Evolutionary conservation across 176 grass and related monocot genomes (phyloP).

Genomic region (barley (Hordeum vulgare)): MorexV3_pseudomolecules_assembly NC_058523.1:441991591-441992090

Average conservation of each 20-base stretch:
- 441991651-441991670: conserved; percentile 88
- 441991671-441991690: conserved; percentile 63
- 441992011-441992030: conserved; percentile 87
- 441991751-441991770: conserved; percentile 62
- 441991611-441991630: conserved; percentile 57
- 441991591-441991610: conserved; percentile 58
- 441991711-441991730: conserved; percentile 83
- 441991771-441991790: conserved; percentile 91
- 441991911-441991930: conserved; percentile 92
- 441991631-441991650: conserved; percentile 39
- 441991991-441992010: conserved; percentile 96
- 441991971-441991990: conserved; percentile 94
- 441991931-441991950: conserved; percentile 88
- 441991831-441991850: conserved; percentile 87
- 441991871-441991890: conserved; percentile 96
- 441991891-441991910: conserved; percentile 91
- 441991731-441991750: conserved; percentile 83
- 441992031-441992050: conserved; percentile 58
- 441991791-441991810: conserved; percentile 94
- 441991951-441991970: conserved; percentile 93
- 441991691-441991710: conserved; percentile 84
- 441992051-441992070: conserved; percentile 71
- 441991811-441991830: conserved; percentile 77
- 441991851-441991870: conserved; percentile 79
- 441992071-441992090: conserved; percentile 98